Evolutionary conservation across 2,329 filamentous ascomycete species (phyloP), one percentile per base, ranked within the genome.

Genomic region (Peltaster fructicola): DNA sequence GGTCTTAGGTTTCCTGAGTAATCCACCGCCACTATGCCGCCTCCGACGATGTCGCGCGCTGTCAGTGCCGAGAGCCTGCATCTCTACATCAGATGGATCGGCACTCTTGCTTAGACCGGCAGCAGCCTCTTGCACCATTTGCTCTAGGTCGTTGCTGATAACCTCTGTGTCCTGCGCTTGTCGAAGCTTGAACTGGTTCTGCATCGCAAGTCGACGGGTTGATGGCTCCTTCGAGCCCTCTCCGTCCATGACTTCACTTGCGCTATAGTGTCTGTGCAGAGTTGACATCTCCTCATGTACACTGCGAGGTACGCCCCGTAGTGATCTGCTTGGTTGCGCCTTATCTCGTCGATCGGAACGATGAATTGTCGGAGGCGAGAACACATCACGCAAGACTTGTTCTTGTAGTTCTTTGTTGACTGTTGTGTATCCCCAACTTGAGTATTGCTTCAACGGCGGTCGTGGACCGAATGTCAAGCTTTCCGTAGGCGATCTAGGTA

Each of bases 331-430:
- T 27, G 76, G 63, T 40, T 76, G 69, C 20, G 72, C 67, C 10
- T 63, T 59, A 11, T 76, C 75, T 32, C 68, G 66, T 15, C 75
- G 72, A 31, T 82, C 73, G 32, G 76, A 73, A 39, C 84, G 79
- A 39, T 79, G 73, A 31, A 92, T 77, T 0, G 77, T 72, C 26
- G 82, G 76, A 30, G 82, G 80, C 20, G 81, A 59, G 43, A 93
- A 93, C 0, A 85, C 85, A 45, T 93, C 84, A 18, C 82, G 79
- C 43, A 93, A 75, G 1, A 93, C 82, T 48, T 91, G 80, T 45
- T 91, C 85, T 31, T 84, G 74, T 18, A 95, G 54, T 30, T 74
- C 71, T 40, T 78, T 76, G 46, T 95, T 95, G 30, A 93, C 78
- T 12, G 76, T 84, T 0, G 84, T 93, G 9, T 82, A 81, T 6